Base-by-base conservation (phyloP, 140 eudicot genomes). In the Bidens hawaiensis region DNA sequence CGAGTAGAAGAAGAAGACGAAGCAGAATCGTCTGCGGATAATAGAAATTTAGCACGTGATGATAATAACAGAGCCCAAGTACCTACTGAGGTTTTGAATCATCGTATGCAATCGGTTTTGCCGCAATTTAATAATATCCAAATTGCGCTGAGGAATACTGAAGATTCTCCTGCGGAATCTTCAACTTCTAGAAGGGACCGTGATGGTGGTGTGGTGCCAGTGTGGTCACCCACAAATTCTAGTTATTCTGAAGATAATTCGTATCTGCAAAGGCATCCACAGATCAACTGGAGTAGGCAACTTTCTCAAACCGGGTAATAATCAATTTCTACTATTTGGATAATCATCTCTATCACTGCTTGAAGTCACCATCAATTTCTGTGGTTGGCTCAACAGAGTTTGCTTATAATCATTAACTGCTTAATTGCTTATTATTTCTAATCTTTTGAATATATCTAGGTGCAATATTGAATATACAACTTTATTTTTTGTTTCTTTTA, bases 301-400 rank as follows among this genome's bases (percentile, higher is more conserved):
- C 95, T 87, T 73, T 85, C 99, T 72, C 96, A 93, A 68, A 93
- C 94, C 48, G 95, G 99, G 95, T 93, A 93, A 79, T 33, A 31
- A 17, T n/a, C 42, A 8, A 30, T 62, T 62, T 42, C 17, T 22
- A 51, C 8, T 15, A 7, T 25, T 53, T 53, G 38, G 12, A 26
- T 25, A 1, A 53, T 4, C 1, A 53, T 24, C 13, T 52, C 19
- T 52, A 8, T 49, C n/a, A 9, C 55, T 21, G 27, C 27, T 21
- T 9, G 55, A 49, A 24, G 19, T 52, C 36, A 12, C 6, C 24
- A 52, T 49, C 27, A 19, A 49, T 18, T 49, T 49, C 15, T 49
- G 55, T 49, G n/a, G 24, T 24, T 52, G 36, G 36, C 1, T 47
- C 26, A 47, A 18, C 15, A 38, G 45, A 38, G 11, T 38, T 38